These are phyloP conservation scores for Globisporangium polare DNA, from an alignment of 352 stramenopile species.

Conservation along the genomic window DNA sequence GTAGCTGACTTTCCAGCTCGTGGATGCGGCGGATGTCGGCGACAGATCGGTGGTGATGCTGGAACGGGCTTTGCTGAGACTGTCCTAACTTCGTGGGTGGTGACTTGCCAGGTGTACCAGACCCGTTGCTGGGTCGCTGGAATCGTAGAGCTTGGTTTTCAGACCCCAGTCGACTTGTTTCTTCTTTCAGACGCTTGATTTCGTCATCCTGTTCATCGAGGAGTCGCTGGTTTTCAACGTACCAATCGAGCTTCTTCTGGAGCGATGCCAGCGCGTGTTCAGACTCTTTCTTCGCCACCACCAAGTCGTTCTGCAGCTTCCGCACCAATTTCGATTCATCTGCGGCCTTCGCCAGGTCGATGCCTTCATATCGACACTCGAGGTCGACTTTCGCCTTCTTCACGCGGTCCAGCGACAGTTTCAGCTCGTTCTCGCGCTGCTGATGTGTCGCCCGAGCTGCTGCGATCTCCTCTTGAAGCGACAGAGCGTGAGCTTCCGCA, in stretches of 20 bases:
- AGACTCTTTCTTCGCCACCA: conserved; percentile 44
- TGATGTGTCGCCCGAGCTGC: conserved; percentile 29
- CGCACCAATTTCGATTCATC: conserved; percentile 46
- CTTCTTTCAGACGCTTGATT: conserved; percentile 31
- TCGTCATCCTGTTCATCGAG: conserved; percentile 75
- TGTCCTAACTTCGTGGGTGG: not conserved
- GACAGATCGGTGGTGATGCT: conserved; percentile 24
- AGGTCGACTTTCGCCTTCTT: conserved; percentile 81
- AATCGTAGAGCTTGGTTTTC: conserved; percentile 12
- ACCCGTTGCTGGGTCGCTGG: not conserved
- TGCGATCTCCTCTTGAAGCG: conserved; percentile 60
- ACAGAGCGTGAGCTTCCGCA: conserved; percentile 47
- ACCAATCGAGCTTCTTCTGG: conserved; percentile 85
- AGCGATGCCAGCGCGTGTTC: conserved; percentile 39
- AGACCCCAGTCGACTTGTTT: conserved; percentile 10
- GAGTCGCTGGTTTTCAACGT: conserved; percentile 78
- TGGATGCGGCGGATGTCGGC: conserved; percentile 72
- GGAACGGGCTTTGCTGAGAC: conserved; percentile 2
- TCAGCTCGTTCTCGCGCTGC: conserved; percentile 61
- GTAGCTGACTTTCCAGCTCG: conserved; percentile 58
- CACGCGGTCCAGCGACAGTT: conserved; percentile 62
- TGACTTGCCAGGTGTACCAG: not conserved
- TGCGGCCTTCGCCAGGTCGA: conserved; percentile 58
- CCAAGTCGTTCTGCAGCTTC: conserved; percentile 40
- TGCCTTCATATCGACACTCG: conserved; percentile 73